Percentiles rank a stretch among this genome's conserved stretches.
These are phyloP conservation scores for Fraxinus sp. DNA, from an alignment of 305 asterid genomes.

Conservation along the genomic window DNA sequence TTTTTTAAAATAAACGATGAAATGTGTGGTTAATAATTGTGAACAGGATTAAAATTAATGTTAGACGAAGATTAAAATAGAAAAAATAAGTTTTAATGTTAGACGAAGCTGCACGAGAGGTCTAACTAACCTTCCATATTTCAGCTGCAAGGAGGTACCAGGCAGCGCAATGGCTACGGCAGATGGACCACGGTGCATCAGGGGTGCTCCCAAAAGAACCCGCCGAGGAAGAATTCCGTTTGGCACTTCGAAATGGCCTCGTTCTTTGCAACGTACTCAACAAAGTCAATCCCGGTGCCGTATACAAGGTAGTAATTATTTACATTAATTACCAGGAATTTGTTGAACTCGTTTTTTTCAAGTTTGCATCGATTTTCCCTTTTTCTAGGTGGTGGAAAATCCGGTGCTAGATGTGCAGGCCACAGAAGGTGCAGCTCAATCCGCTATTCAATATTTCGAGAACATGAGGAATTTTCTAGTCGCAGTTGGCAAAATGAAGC, in stretches of 20 bases:
- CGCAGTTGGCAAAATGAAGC: conserved; percentile 85
- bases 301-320: conserved; percentile 57
- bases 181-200: conserved; percentile 73
- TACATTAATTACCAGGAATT: not conserved
- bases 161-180: conserved; percentile 87
- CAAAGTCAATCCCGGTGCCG: conserved; percentile 90
- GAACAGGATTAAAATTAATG: not conserved
- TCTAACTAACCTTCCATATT: conserved; percentile 10
- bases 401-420: conserved; percentile 71
- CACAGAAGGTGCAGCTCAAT: conserved; percentile 84
- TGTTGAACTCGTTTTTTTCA: not conserved
- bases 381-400: conserved; percentile 75
- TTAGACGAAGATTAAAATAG: not conserved
- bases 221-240: conserved; percentile 66
- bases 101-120: not conserved
- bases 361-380: not conserved
- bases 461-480: conserved; percentile 83
- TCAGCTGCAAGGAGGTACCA: conserved; percentile 76
- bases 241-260: conserved; percentile 85
- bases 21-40: not conserved
- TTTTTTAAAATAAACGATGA: not conserved
- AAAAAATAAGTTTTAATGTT: not conserved
- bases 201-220: conserved; percentile 67
- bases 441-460: conserved; percentile 91
- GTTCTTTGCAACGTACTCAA: conserved; percentile 94